Evolutionary conservation across 208 protist species (phyloP), one percentile per base, ranked within the genome.

Genomic region (Ichthyophonus hoferi): DNA sequence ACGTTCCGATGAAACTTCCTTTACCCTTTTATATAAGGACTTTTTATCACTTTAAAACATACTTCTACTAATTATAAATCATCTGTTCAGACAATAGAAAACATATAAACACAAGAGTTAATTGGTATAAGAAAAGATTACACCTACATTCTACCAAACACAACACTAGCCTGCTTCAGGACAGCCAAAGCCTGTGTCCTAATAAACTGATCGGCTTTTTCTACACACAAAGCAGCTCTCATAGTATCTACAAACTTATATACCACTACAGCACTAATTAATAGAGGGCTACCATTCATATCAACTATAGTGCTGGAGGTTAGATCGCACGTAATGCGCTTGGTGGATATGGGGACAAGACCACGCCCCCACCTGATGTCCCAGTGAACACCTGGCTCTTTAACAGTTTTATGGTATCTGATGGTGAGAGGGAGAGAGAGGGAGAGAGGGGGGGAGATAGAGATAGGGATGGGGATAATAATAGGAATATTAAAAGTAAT

Each of bases 371-470:
- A 84, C n/a, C 2, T 17, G 79, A 42, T 84, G 3, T 17, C 31
- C 2, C 17, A 37, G 39, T 38, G 39, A 14, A 12, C 7, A 2
- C 79, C 79, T 31, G 79, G 79, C 37, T 84, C 79, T 2, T 37
- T 84, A 43, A 84, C 35, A 38, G 3, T 12, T 33, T 84, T 84
- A 14, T 84, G 79, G 79, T 84, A 84, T 37, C 37, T 84, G 50
- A 67, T 24, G 12, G 43, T 67, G 24, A 3, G 3, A 24, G 12
- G 24, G 43, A 67, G 24, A 3, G 43, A 67, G 3, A 67, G 43
- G 12, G 12, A 67, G 12, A 24, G 3, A 31, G n/a, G 12, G 43
- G 43, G n/a, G n/a, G n/a, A n/a, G n/a, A n/a, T n/a, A n/a, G n/a
- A n/a, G n/a, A n/a, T n/a, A n/a, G n/a, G n/a, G n/a, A n/a, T n/a